Evolutionary conservation across 1,284 basidiomycete genomes (phyloP), one percentile per base, ranked within the genome.

Genomic region (Caloboletus firmus): DNA sequence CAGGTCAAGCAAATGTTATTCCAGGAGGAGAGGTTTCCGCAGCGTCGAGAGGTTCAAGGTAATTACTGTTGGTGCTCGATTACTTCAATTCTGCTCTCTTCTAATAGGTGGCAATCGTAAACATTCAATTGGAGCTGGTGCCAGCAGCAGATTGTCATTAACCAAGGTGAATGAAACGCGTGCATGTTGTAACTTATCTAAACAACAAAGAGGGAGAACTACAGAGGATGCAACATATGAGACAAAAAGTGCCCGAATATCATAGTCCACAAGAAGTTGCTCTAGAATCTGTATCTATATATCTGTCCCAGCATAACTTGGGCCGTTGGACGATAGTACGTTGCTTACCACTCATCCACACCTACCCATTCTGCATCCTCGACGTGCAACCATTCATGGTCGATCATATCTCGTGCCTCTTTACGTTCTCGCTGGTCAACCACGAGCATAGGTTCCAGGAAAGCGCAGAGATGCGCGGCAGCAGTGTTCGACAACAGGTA

Each of bases 401-500:
- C 72, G 51, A 88, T 74, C 76, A 93, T 78, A 56, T 93, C 87
- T 44, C 80, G 75, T n/a, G 92, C 92, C 39, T 81, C 74, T 30
- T 79, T 79, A 24, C 92, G 84, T 62, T 84, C 76, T 62, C 81
- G 78, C 61, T 86, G 85, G 68, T 93, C 87, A 54, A 86, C 69
- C 35, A 76, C 70, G 48, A 95, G 79, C 93, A 95, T 94, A 30
- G 91, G 91, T 62, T 81, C 75, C 47, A 95, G 72, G 73, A 95
- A 95, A 12, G 78, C 76, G 59, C 87, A 87, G 18, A 95, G 72
- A 47, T 75, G 69, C 36, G 68, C 66, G 1, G 89, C 79, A 55
- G 91, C 84, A 28, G 70, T 62, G 51, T 83, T 81, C 1, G 78
- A 74, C 69, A 89, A 87, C 12, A 89, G 72, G 67, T 95, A 95